These are phyloP conservation scores for Penicillium italicum DNA, from an alignment of 2,329 filamentous ascomycete species.

Conservation along the genomic window DNA sequence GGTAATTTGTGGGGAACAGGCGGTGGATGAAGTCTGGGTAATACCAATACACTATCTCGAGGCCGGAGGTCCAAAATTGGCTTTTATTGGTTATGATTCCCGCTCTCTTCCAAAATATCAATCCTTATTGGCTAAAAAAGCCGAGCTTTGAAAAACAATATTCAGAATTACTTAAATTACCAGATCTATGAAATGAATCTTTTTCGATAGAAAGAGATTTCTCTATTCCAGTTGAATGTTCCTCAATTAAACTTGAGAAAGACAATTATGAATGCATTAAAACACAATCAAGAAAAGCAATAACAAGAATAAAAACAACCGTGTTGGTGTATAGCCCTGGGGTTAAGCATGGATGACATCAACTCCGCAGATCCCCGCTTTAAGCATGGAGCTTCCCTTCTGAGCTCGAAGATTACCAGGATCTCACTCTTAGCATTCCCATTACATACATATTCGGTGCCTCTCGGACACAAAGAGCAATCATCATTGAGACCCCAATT, in stretches of 20 bases:
- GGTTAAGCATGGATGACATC: slow-evolving; percentile 13
- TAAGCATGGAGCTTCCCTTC: slow-evolving; percentile 20
- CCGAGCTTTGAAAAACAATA: background rate
- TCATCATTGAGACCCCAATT: slow-evolving; percentile 14
- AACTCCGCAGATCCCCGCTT: slow-evolving; percentile 11
- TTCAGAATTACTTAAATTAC: background rate
- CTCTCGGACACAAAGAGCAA: slow-evolving; percentile 25
- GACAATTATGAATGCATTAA: too few relatives aligned
- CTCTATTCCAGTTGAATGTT: background rate
- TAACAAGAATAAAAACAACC: background rate
- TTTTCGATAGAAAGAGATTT: background rate
- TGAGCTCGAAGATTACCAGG: slow-evolving; percentile 4
- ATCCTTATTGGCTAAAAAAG: fast-evolving
- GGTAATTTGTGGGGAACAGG: background rate
- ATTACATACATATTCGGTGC: slow-evolving; percentile 17
- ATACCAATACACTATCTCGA: slow-evolving; percentile 8
- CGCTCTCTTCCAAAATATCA: fast-evolving
- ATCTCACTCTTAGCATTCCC: background rate
- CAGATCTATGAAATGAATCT: background rate
- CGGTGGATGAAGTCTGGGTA: background rate
- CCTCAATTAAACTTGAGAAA: background rate
- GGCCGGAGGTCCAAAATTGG: background rate
- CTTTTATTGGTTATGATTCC: background rate
- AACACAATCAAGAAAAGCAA: background rate
- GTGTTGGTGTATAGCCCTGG: background rate